These are phyloP conservation scores for Bryoerythrophyllum caledonicum DNA, from an alignment of 225 moss, liverwort and hornwort genomes.

Conservation along the genomic window DNA sequence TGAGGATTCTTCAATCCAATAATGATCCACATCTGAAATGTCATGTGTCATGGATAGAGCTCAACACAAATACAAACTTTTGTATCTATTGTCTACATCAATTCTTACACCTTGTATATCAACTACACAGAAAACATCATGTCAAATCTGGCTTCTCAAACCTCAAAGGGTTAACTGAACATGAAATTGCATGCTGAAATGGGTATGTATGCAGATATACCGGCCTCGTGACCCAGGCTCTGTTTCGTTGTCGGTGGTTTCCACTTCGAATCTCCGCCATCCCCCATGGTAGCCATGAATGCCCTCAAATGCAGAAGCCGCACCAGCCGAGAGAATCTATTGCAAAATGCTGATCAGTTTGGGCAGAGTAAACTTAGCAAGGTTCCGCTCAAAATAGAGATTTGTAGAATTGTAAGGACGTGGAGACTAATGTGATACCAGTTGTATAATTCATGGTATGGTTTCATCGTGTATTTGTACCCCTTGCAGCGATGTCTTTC, in stretches of 20 bases:
- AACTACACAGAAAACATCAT: too few relatives aligned
- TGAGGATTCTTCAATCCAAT: too few relatives aligned
- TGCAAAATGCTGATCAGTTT: neutral
- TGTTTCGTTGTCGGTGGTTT: neutral
- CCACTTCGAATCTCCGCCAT: slow-evolving; percentile 11
- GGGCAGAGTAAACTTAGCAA: neutral
- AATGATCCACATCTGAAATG: too few relatives aligned
- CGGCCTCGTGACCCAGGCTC: neutral
- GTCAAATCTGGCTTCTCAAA: too few relatives aligned
- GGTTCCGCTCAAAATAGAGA: neutral
- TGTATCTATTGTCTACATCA: too few relatives aligned
- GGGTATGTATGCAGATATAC: neutral
- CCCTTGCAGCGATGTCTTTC: too few relatives aligned
- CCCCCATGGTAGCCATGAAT: slow-evolving; percentile 12
- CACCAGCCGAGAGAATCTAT: neutral
- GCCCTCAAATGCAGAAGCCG: neutral
- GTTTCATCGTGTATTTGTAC: neutral
- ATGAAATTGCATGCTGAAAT: neutral
- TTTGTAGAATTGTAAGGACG: neutral
- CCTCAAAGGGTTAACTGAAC: too few relatives aligned
- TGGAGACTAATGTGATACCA: neutral
- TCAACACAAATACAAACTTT: too few relatives aligned
- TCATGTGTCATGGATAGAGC: too few relatives aligned
- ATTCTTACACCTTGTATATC: too few relatives aligned
- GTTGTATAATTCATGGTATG: neutral